Conservation (phyloP, 73 alveolate genomes). For the Durusdinium trenchii region DNA sequence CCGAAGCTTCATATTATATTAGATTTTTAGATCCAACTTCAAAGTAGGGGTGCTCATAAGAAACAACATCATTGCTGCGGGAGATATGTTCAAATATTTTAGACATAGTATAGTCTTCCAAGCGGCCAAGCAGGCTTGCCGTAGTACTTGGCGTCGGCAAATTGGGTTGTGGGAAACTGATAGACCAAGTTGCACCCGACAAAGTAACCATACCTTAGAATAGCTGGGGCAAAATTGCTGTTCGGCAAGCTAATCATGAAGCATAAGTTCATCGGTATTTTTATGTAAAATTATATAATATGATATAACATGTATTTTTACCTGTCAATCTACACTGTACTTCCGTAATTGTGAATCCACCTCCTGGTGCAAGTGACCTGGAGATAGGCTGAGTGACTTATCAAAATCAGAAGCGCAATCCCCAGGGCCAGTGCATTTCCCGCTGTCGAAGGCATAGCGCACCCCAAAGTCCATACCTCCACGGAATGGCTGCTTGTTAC, state of each 20-base stretch:
- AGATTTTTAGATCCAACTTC: not conserved
- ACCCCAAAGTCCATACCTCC: slow-evolving; percentile 87
- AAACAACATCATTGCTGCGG: too few species aligned
- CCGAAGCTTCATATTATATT: not conserved
- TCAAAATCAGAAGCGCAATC: slow-evolving; percentile 48
- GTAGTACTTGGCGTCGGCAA: slow-evolving; percentile 82
- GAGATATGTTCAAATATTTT: not conserved
- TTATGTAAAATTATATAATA: too few species aligned
- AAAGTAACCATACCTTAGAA: slow-evolving; percentile 77
- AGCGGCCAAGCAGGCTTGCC: slow-evolving; percentile 63
- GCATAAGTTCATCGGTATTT: too few species aligned
- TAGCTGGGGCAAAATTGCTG: too few species aligned
- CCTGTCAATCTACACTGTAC: too few species aligned
- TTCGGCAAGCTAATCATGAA: too few species aligned
- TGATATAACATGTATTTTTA: too few species aligned
- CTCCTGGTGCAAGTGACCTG: too few species aligned
- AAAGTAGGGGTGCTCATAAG: not conserved
- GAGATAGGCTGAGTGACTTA: not conserved
- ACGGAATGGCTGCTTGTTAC: not conserved
- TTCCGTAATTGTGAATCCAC: too few species aligned
- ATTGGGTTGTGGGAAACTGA: slow-evolving; percentile 71
- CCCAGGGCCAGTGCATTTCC: slow-evolving; percentile 89
- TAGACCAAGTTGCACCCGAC: slow-evolving; percentile 90
- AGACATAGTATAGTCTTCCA: not conserved
- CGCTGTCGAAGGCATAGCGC: slow-evolving; percentile 94